phyloP scores from a whole-genome alignment of 2,329 filamentous ascomycete species.

The Neofusicoccum ribis region DNA sequence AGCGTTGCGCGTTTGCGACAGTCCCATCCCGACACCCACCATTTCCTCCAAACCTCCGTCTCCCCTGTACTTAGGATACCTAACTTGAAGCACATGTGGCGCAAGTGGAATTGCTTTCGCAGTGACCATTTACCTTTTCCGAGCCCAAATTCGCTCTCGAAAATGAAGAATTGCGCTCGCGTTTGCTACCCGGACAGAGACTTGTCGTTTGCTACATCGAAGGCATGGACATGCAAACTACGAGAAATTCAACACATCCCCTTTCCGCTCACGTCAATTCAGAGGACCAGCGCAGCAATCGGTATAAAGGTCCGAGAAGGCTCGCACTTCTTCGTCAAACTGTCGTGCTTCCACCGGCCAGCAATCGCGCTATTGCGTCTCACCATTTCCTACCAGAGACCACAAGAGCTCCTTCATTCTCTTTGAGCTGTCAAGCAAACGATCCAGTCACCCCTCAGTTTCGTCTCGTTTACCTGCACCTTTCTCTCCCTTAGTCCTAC shows the following conservation, averaged over 20 bases:
- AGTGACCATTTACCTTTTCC: neutral
- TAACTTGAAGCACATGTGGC: slow-evolving; percentile 18
- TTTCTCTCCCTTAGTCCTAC: no score
- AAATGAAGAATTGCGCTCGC: slow-evolving; percentile 7
- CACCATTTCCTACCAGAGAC: no score
- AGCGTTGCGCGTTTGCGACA: slow-evolving; percentile 17
- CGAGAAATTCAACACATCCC: neutral
- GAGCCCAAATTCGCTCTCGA: neutral
- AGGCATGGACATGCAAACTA: slow-evolving; percentile 5
- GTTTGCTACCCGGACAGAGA: neutral
- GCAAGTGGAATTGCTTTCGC: slow-evolving; percentile 14
- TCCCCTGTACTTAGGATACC: slow-evolving; percentile 19
- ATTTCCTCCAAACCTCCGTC: slow-evolving; percentile 1
- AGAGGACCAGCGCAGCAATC: neutral
- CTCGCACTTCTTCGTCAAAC: neutral
- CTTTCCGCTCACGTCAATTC: neutral
- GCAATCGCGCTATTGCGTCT: neutral
- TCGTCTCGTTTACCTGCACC: no score
- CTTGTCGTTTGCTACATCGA: slow-evolving; percentile 3
- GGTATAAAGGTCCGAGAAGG: neutral
- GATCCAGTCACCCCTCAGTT: neutral
- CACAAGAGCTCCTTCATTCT: neutral
- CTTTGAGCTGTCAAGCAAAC: neutral
- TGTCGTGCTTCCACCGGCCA: neutral
- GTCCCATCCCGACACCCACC: neutral